Percentiles rank a stretch among this genome's conserved stretches.
Conservation (phyloP, 2,329 filamentous ascomycete species). For the Penicillium sp. region DNA sequence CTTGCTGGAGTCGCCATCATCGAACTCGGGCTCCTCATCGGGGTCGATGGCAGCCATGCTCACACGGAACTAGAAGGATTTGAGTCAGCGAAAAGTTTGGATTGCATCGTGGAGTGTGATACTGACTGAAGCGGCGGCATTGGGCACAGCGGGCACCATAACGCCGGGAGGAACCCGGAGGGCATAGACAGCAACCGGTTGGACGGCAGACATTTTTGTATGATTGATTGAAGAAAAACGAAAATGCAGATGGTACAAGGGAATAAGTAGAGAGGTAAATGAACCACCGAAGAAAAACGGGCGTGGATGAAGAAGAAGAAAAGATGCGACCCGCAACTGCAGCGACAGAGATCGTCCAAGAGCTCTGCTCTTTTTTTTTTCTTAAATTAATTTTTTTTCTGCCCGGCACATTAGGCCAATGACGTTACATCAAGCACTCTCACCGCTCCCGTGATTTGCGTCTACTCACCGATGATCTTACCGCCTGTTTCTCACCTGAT, state of each 20-base stretch:
- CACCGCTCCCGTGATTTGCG: conserved; percentile 29
- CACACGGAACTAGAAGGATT: conserved; percentile 76
- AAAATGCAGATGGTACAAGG: conserved; percentile 21
- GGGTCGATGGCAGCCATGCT: conserved; percentile 99
- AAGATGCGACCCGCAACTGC: conserved; percentile 31
- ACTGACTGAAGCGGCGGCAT: conserved; percentile 85
- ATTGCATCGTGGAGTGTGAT: conserved; percentile 8
- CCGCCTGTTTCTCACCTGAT: conserved; percentile 21
- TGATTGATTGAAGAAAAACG: conserved; percentile 11
- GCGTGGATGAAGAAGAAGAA: conserved; percentile 35
- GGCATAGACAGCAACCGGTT: conserved; percentile 83
- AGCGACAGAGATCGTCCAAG: conserved; percentile 23
- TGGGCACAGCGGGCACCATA: conserved; percentile 76
- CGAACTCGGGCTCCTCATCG: conserved; percentile 72
- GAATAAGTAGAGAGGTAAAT: conserved; percentile 31
- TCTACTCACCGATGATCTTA: conserved; percentile 21
- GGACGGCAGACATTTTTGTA: conserved; percentile 53
- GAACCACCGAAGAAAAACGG: conserved; percentile 30
- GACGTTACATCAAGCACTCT: neutral
- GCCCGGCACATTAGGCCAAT: conserved; percentile 28
- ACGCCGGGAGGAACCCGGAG: conserved; percentile 87
- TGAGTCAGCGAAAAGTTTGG: conserved; percentile 16
- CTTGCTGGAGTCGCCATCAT: conserved; percentile 65
- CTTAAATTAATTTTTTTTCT: conserved; percentile 32
- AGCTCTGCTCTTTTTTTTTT: conserved; percentile 31